These are phyloP conservation scores for Irpex sp. DNA, from an alignment of 1,284 basidiomycete genomes.

Conservation along the genomic window DNA sequence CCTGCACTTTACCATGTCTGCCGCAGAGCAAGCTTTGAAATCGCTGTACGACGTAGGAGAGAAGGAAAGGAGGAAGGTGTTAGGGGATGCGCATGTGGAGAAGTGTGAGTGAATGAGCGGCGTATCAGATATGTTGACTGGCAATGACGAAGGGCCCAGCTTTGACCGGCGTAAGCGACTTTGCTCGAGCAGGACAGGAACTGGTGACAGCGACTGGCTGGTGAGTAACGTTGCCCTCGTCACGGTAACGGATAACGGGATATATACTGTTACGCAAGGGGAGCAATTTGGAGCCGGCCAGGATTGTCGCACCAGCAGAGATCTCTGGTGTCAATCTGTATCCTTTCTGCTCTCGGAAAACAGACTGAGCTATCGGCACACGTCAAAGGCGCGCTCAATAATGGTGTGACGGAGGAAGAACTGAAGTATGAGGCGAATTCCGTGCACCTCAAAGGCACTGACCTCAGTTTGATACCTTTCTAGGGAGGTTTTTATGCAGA, in stretches of 20 bases:
- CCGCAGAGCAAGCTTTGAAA: not conserved
- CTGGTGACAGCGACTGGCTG: not conserved
- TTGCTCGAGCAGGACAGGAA: slow-evolving; percentile 2
- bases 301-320: not conserved
- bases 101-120: not conserved
- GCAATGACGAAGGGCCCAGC: not conserved
- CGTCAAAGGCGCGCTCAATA: slow-evolving; percentile 2
- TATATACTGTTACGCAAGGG: not conserved
- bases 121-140: not conserved
- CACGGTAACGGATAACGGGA: too few species aligned
- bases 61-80: slow-evolving; percentile 2
- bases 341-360: not conserved
- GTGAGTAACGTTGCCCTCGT: not conserved
- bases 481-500: slow-evolving; percentile 3
- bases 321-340: not conserved
- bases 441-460: not conserved
- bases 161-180: not conserved
- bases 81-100: slow-evolving; percentile 1
- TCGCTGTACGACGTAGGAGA: not conserved
- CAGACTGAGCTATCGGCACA: not conserved
- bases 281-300: not conserved
- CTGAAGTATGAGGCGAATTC: not conserved
- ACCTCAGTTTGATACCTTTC: not conserved
- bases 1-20: not conserved
- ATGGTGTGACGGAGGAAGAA: slow-evolving; percentile 1